Conservation (phyloP, 768 basidiomycete genomes). For the Lentinula raphanica region DNA sequence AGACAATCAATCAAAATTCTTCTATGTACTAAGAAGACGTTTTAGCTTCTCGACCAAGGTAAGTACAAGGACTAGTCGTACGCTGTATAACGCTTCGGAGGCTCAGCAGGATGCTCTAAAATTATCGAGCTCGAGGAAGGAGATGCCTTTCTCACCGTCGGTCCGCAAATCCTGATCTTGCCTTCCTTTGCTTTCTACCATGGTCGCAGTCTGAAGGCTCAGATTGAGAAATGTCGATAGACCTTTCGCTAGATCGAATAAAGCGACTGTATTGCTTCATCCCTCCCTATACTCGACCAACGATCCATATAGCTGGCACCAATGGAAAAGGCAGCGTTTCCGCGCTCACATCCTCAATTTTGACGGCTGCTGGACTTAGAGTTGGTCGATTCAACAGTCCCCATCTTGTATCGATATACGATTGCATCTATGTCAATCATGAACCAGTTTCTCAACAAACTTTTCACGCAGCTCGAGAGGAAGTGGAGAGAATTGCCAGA, state of each 20-base stretch:
- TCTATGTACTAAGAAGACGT: no score
- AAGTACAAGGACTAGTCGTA: no score
- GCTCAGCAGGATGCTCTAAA: no score
- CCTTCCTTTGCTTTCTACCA: no score
- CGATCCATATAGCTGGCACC: slow-evolving; percentile 89
- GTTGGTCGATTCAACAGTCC: slow-evolving; percentile 91
- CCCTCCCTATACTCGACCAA: slow-evolving; percentile 66
- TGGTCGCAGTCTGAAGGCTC: no score
- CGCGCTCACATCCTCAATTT: slow-evolving; percentile 72
- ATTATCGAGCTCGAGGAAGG: no score
- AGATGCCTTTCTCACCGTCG: no score
- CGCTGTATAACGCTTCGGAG: no score
- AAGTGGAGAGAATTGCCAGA: slow-evolving; percentile 46
- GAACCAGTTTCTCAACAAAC: slow-evolving; percentile 38
- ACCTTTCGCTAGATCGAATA: slow-evolving; percentile 62
- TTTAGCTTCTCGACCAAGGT: no score
- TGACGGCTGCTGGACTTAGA: slow-evolving; percentile 48
- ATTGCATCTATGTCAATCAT: slow-evolving; percentile 70
- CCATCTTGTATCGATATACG: slow-evolving; percentile 73
- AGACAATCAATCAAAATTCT: no score
- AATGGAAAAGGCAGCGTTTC: slow-evolving; percentile 97
- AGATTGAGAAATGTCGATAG: slow-evolving; percentile 52
- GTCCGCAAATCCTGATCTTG: no score
- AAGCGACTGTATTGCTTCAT: slow-evolving; percentile 46
- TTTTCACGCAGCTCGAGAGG: slow-evolving; percentile 42